phyloP scores from a whole-genome alignment of 176 grass and related monocot species.

The Cymbopogon citratus region DNA sequence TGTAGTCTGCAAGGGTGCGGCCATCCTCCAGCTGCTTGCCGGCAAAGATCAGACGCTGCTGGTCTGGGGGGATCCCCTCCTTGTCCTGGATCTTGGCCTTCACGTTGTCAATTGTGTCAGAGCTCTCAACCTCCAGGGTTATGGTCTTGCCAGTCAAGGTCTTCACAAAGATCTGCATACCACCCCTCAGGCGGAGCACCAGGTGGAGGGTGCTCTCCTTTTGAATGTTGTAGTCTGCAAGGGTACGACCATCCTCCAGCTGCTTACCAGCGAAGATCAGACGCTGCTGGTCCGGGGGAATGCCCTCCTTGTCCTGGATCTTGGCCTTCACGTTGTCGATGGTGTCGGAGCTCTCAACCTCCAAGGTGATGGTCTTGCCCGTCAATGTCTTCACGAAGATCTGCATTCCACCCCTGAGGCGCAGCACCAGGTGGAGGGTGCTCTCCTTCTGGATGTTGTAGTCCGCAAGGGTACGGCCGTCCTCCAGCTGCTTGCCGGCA shows the following conservation, averaged over 20 bases:
- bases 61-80: slow-evolving; percentile 58
- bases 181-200: slow-evolving; percentile 48
- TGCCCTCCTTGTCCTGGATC: slow-evolving; percentile 87
- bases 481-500: slow-evolving; percentile 7
- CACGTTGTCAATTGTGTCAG: slow-evolving; percentile 52
- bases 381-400: slow-evolving; percentile 57
- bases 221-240: slow-evolving; percentile 60
- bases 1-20: slow-evolving; percentile 50
- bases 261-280: slow-evolving; percentile 51
- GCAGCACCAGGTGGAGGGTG: slow-evolving; percentile 53
- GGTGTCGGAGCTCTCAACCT: slow-evolving; percentile 47
- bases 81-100: slow-evolving; percentile 74
- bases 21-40: slow-evolving; percentile 76
- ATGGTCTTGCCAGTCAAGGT: slow-evolving; percentile 76
- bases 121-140: slow-evolving; percentile 34
- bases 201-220: slow-evolving; percentile 63
- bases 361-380: slow-evolving; percentile 49
- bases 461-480: background rate
- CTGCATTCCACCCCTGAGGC: slow-evolving; percentile 57
- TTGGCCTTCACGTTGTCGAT: slow-evolving; percentile 71
- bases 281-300: slow-evolving; percentile 58
- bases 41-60: slow-evolving; percentile 51
- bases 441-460: slow-evolving; percentile 81
- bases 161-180: slow-evolving; percentile 78
- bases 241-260: slow-evolving; percentile 50